Conservation (phyloP, 179 eudicot genomes). For the Nepenthes alata region DNA sequence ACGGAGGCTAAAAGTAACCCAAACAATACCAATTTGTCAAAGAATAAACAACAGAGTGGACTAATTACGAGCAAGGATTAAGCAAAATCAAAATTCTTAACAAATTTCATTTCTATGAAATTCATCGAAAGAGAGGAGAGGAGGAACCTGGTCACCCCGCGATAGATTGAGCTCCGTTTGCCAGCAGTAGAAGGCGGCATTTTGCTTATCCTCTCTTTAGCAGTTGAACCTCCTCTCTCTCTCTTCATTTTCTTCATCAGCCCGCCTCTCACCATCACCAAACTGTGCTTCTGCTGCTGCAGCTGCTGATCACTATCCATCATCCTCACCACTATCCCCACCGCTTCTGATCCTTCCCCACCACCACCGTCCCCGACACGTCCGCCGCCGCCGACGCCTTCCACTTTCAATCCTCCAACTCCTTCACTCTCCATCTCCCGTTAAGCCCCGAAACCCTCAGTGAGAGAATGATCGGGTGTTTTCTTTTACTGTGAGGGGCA, state of each 20-base stretch:
- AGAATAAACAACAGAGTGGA: too few species aligned
- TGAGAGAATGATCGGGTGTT: too few species aligned
- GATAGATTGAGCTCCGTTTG: slow-evolving; percentile 95
- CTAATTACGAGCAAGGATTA: too few species aligned
- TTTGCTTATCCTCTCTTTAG: slow-evolving; percentile 91
- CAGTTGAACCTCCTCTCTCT: slow-evolving; percentile 81
- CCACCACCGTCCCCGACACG: not conserved
- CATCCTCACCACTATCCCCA: slow-evolving; percentile 2
- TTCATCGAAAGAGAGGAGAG: not conserved
- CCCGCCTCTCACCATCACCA: slow-evolving; percentile 6
- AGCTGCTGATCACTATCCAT: slow-evolving; percentile 4
- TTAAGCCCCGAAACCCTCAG: too few species aligned
- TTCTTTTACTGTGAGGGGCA: too few species aligned
- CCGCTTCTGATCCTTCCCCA: slow-evolving; percentile 4
- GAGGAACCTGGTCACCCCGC: slow-evolving; percentile 87
- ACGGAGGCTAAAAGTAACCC: too few species aligned
- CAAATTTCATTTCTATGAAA: too few species aligned
- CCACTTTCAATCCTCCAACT: slow-evolving; percentile 8
- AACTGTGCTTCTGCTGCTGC: slow-evolving; percentile 1
- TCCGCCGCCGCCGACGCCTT: slow-evolving; percentile 12
- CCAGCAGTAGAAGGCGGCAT: slow-evolving; percentile 99
- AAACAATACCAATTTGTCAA: too few species aligned
- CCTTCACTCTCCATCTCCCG: slow-evolving; percentile 18
- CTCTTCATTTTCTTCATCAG: slow-evolving; percentile 52
- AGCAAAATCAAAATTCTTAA: too few species aligned